phyloP scores from a whole-genome alignment of 2,329 filamentous ascomycete genomes.

The Clonostachys rhizophaga region DNA sequence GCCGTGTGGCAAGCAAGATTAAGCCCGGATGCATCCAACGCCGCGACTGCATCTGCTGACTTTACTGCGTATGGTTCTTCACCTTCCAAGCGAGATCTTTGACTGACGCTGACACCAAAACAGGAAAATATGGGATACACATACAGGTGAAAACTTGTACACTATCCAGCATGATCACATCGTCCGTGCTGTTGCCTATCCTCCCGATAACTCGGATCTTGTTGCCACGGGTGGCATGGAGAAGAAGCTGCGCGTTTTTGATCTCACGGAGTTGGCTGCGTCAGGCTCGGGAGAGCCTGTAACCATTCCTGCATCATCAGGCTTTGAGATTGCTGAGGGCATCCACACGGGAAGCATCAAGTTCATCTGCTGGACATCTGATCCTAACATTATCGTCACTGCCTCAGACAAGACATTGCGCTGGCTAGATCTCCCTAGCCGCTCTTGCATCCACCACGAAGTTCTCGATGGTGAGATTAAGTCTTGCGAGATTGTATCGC shows the following conservation, averaged over 20 bases:
- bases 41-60: conserved; percentile 91
- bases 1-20: conserved; percentile 95
- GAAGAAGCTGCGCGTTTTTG: conserved; percentile 94
- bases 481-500: conserved; percentile 81
- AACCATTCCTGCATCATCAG: conserved; percentile 53
- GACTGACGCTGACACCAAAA: conserved; percentile 1
- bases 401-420: conserved; percentile 88
- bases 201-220: conserved; percentile 74
- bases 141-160: conserved; percentile 83
- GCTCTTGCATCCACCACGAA: conserved; percentile 70
- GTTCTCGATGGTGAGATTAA: conserved; percentile 80
- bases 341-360: conserved; percentile 88
- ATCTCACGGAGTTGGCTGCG: conserved; percentile 60
- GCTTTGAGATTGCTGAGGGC: conserved; percentile 84
- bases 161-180: conserved; percentile 93
- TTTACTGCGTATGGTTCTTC: conserved; percentile 72
- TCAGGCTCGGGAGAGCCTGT: conserved; percentile 30
- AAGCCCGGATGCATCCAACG: conserved; percentile 80
- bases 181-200: conserved; percentile 88
- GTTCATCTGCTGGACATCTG: conserved; percentile 89
- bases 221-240: conserved; percentile 92
- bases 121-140: conserved; percentile 96
- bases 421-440: conserved; percentile 87
- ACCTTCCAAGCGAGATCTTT: conserved; percentile 16
- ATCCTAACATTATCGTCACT: conserved; percentile 85